Percentiles rank a stretch among this genome's conserved stretches.
These are phyloP conservation scores for Pseudoturritis turrita DNA, from an alignment of 345 rosid species.

Conservation along the genomic window DNA sequence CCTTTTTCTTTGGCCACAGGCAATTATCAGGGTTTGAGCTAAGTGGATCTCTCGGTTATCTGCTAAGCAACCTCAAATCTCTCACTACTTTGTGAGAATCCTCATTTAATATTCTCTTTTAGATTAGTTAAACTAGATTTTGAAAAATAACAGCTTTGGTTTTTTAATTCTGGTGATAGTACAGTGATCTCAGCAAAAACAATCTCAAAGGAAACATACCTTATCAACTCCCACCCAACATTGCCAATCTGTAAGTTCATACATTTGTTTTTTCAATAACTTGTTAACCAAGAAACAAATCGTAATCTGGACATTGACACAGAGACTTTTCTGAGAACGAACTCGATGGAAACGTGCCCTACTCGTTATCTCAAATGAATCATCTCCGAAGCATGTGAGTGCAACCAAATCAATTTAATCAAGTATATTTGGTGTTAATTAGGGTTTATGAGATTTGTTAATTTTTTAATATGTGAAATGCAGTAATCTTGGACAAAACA, in stretches of 20 bases:
- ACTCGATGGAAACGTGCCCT: slow-evolving; percentile 75
- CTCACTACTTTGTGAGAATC: slow-evolving; percentile 71
- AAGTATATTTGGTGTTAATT: neutral
- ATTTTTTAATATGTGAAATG: slow-evolving; percentile 7
- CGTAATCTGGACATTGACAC: slow-evolving; percentile 26
- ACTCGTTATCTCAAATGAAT: slow-evolving; percentile 76
- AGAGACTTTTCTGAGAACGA: slow-evolving; percentile 80
- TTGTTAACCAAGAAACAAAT: slow-evolving; percentile 1
- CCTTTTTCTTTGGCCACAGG: slow-evolving; percentile 35
- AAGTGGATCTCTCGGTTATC: slow-evolving; percentile 75
- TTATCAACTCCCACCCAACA: slow-evolving; percentile 91
- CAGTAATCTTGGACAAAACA: slow-evolving; percentile 67
- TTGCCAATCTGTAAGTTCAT: slow-evolving; percentile 48
- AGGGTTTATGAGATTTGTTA: neutral
- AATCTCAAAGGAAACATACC: slow-evolving; percentile 74
- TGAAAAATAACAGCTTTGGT: slow-evolving; percentile 10
- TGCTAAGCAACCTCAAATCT: slow-evolving; percentile 76
- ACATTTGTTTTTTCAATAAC: neutral
- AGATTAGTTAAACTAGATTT: neutral
- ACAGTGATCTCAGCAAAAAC: slow-evolving; percentile 93
- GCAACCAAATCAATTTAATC: neutral
- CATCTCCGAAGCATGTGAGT: slow-evolving; percentile 59
- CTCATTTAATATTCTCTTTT: neutral
- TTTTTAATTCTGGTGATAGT: slow-evolving; percentile 48
- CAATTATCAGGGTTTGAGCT: slow-evolving; percentile 64